Evolutionary conservation across 768 basidiomycete genomes (phyloP).

Genomic region (Amanita rimosa): DNA sequence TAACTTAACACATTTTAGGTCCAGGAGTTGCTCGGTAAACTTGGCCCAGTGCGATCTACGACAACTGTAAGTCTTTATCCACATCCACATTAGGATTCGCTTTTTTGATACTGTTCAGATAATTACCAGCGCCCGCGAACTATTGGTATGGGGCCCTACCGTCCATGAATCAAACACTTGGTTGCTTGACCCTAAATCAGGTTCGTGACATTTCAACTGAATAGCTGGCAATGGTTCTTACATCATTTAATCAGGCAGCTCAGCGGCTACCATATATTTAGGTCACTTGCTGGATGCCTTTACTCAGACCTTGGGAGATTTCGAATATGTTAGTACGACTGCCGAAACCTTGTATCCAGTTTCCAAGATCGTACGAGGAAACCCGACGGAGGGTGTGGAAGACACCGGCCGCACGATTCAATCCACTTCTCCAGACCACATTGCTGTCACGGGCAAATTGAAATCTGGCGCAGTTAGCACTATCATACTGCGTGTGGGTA

Average conservation of each 20-base stretch:
- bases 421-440: no score
- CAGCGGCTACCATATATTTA: background rate
- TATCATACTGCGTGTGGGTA: no score
- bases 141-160: background rate
- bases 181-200: background rate
- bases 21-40: background rate
- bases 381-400: no score
- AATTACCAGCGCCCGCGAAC: background rate
- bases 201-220: background rate
- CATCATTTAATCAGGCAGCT: background rate
- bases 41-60: background rate
- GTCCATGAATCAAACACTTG: background rate
- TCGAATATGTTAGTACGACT: background rate
- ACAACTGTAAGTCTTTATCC: background rate
- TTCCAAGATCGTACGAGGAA: background rate
- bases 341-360: background rate
- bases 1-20: background rate
- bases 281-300: background rate
- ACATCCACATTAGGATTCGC: background rate
- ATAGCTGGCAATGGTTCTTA: background rate
- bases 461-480: conserved; percentile 3
- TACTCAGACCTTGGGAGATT: background rate
- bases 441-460: conserved; percentile 1
- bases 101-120: background rate
- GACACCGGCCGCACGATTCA: no score